Evolutionary conservation across 192 early-diverging fungal genomes (phyloP).

Genomic region (Polychytrium aggregatum): DNA sequence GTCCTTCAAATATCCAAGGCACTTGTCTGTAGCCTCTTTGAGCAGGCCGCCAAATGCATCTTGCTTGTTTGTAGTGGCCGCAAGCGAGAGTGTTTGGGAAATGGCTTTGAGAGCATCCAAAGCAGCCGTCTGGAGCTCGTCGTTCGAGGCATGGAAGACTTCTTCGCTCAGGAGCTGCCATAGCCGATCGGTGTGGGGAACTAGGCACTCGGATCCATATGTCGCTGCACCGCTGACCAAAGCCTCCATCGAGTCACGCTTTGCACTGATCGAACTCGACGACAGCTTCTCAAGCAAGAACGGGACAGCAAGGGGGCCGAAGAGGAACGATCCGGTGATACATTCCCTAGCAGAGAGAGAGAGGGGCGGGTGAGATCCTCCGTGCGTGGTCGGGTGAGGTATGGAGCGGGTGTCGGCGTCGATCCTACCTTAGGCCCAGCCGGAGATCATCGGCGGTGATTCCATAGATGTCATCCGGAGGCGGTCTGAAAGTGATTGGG

Average conservation of each 20-base stretch:
- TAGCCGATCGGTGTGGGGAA: conserved; percentile 57
- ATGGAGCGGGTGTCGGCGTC: conserved; percentile 38
- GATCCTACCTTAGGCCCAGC: conserved; percentile 59
- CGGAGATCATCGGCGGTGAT: conserved; percentile 92
- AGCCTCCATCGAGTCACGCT: conserved; percentile 89
- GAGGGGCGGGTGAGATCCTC: too few relatives aligned
- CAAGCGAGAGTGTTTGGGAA: too few relatives aligned
- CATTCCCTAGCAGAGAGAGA: too few relatives aligned
- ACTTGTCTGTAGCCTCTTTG: too few relatives aligned
- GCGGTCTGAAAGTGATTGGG: conserved; percentile 95
- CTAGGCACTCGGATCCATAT: conserved; percentile 59
- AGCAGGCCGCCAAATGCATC: too few relatives aligned
- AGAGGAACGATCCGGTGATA: conserved; percentile 49
- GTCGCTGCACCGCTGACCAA: conserved; percentile 65
- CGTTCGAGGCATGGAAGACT: conserved; percentile 69
- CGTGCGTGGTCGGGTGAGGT: too few relatives aligned
- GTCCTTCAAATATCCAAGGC: too few relatives aligned
- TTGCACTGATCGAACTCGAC: conserved; percentile 75
- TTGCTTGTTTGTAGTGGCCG: too few relatives aligned
- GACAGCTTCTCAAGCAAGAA: conserved; percentile 83
- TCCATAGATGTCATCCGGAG: conserved; percentile 87
- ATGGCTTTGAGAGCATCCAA: conserved; percentile 45
- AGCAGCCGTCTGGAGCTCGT: conserved; percentile 53
- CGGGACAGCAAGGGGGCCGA: conserved; percentile 57
- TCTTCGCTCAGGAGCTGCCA: conserved; percentile 66